A percentile compares a stretch with the other conserved stretches of the same genome.
phyloP scores from a whole-genome alignment of 2,329 filamentous ascomycete species.

The Epichloe scottii region DNA sequence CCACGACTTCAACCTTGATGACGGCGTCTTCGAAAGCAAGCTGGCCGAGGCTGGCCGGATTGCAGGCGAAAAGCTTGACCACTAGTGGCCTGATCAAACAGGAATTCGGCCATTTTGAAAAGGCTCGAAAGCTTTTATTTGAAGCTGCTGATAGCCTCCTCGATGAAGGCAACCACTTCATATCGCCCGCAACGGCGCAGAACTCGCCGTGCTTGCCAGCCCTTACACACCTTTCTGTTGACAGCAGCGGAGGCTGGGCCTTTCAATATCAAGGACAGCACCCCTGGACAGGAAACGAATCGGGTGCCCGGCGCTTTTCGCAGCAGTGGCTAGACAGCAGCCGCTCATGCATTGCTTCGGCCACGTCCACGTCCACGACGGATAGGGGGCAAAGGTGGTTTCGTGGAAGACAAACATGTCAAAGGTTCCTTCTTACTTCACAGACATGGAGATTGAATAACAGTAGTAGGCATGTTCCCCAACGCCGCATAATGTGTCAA shows the following conservation, averaged over 20 bases:
- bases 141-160: conserved; percentile 19
- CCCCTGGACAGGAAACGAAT: conserved; percentile 11
- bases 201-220: too few species aligned
- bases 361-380: conserved; percentile 19
- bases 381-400: conserved; percentile 30
- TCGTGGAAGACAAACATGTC: conserved; percentile 27
- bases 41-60: conserved; percentile 8
- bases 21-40: conserved; percentile 20
- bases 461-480: too few species aligned
- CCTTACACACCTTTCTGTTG: too few species aligned
- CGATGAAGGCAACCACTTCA: conserved; percentile 28
- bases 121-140: conserved; percentile 17
- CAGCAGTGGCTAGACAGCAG: conserved; percentile 15
- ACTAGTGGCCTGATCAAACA: too few species aligned
- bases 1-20: conserved; percentile 34
- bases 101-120: too few species aligned
- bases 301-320: conserved; percentile 20
- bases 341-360: conserved; percentile 26
- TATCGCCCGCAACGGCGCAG: conserved; percentile 29
- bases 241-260: too few species aligned
- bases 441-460: conserved; percentile 22
- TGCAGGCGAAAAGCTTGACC: conserved; percentile 1
- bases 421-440: conserved; percentile 29
- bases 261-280: too few species aligned
- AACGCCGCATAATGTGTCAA: too few species aligned